Evolutionary conservation across 192 early-diverging fungal genomes (phyloP).

Genomic region (Geranomyces variabilis): DNA sequence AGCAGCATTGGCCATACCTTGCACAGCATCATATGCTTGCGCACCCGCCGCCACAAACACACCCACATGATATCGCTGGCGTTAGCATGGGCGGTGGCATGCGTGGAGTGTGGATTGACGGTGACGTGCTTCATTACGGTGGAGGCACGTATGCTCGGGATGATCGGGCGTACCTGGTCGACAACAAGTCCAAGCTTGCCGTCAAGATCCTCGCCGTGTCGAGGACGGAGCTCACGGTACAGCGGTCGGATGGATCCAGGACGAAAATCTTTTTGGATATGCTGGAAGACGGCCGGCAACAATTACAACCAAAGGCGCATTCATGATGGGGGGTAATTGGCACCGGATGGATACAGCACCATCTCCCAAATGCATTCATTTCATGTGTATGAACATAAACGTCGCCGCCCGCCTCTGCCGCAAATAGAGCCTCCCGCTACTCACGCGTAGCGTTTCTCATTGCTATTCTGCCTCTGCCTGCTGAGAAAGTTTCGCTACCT

Average conservation of each 20-base stretch:
- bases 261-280: conserved; percentile 34
- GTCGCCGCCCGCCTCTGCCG: too few species aligned
- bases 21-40: too few species aligned
- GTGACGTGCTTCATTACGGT: conserved; percentile 22
- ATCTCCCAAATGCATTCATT: too few species aligned
- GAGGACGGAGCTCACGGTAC: conserved; percentile 32
- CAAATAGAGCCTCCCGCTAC: too few species aligned
- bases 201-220: conserved; percentile 37
- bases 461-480: too few species aligned
- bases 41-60: too few species aligned
- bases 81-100: too few species aligned
- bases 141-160: conserved; percentile 21
- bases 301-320: conserved; percentile 24
- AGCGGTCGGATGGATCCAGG: conserved; percentile 38
- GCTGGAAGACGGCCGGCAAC: conserved; percentile 35
- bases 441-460: too few species aligned
- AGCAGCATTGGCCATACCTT: neutral
- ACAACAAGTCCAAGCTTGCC: conserved; percentile 27
- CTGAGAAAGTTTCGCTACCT: too few species aligned
- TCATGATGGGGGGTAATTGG: neutral
- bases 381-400: too few species aligned
- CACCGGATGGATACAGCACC: too few species aligned
- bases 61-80: too few species aligned
- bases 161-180: conserved; percentile 34
- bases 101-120: conserved; percentile 10